Percentiles rank a stretch among this genome's conserved stretches.
Conservation (phyloP, 2,329 filamentous ascomycete genomes). For the Aspergillus carbonarius region DNA sequence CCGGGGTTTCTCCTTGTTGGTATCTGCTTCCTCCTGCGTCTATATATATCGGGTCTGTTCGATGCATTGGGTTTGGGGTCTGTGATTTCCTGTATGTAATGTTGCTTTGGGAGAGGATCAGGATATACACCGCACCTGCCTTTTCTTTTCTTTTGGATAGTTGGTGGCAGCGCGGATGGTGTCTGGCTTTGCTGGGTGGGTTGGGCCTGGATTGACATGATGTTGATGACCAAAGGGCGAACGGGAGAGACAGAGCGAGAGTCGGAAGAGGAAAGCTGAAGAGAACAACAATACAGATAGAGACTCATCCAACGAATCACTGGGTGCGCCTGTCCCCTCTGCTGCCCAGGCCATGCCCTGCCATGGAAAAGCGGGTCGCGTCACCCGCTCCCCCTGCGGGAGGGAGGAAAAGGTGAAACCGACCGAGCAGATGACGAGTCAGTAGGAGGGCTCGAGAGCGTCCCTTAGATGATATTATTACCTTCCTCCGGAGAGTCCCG, state of each 20-base stretch:
- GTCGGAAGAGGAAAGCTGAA: not conserved
- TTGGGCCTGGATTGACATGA: not conserved
- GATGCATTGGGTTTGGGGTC: conserved; percentile 15
- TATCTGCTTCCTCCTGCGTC: conserved; percentile 12
- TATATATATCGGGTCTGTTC: conserved; percentile 21
- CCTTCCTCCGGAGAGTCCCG: too few relatives aligned
- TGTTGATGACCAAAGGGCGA: conserved; percentile 3
- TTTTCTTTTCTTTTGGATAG: not conserved
- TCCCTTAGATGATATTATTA: too few relatives aligned
- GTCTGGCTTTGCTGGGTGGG: not conserved
- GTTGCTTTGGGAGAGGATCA: conserved; percentile 11
- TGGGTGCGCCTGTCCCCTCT: not conserved
- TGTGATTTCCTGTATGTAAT: conserved; percentile 21
- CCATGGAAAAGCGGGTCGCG: not conserved
- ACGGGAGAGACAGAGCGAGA: not conserved
- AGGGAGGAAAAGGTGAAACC: not conserved
- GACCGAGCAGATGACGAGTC: not conserved
- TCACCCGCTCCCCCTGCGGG: not conserved
- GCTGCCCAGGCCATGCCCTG: not conserved
- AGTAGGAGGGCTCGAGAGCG: not conserved
- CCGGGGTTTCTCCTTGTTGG: conserved; percentile 6
- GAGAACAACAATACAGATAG: not conserved
- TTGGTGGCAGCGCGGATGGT: not conserved
- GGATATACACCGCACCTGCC: conserved; percentile 16
- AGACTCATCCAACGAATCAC: not conserved